Conservation (phyloP, 2,329 filamentous ascomycete genomes). For the Penicillium sp. region DNA sequence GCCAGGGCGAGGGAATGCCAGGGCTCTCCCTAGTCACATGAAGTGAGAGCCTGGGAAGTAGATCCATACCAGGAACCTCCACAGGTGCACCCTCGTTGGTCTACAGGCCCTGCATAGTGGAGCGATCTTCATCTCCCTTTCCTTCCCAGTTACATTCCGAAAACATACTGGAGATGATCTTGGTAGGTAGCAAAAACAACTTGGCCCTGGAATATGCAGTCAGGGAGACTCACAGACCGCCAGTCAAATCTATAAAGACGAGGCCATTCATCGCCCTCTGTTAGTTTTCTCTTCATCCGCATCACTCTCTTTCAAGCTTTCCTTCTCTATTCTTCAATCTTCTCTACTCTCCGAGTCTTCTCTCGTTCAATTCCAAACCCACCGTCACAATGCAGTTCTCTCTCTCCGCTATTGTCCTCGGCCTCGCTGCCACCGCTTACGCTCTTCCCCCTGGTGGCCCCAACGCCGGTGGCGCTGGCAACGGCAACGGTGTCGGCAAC, state of each 20-base stretch:
- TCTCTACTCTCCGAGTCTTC: slow-evolving; percentile 15
- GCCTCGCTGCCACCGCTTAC: slow-evolving; percentile 32
- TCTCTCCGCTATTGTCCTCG: slow-evolving; percentile 31
- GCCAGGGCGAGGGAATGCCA: slow-evolving; percentile 13
- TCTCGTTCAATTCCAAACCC: slow-evolving; percentile 30
- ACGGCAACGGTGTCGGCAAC: slow-evolving; percentile 27
- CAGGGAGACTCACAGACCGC: slow-evolving; percentile 19
- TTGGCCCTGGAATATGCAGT: slow-evolving; percentile 6
- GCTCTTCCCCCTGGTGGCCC: slow-evolving; percentile 26
- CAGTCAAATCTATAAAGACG: slow-evolving; percentile 33
- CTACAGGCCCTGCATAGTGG: slow-evolving; percentile 8
- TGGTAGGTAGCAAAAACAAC: slow-evolving; percentile 8
- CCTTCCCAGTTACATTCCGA: slow-evolving; percentile 33
- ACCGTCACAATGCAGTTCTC: slow-evolving; percentile 40
- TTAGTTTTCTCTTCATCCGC: slow-evolving; percentile 26
- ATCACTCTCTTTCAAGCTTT: slow-evolving; percentile 31
- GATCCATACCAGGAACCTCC: slow-evolving; percentile 26
- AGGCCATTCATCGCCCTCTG: slow-evolving; percentile 15
- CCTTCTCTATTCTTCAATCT: slow-evolving; percentile 15
- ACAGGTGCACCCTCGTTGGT: slow-evolving; percentile 6
- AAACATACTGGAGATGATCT: slow-evolving; percentile 8
- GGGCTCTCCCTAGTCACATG: slow-evolving; percentile 6
- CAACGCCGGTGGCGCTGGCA: slow-evolving; percentile 17
- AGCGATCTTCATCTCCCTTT: slow-evolving; percentile 14
- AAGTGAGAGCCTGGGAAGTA: slow-evolving; percentile 12